A percentile compares a stretch with the other conserved stretches of the same genome.
phyloP scores from a whole-genome alignment of 305 asterid genomes.

The Fraxinus albicans region DNA sequence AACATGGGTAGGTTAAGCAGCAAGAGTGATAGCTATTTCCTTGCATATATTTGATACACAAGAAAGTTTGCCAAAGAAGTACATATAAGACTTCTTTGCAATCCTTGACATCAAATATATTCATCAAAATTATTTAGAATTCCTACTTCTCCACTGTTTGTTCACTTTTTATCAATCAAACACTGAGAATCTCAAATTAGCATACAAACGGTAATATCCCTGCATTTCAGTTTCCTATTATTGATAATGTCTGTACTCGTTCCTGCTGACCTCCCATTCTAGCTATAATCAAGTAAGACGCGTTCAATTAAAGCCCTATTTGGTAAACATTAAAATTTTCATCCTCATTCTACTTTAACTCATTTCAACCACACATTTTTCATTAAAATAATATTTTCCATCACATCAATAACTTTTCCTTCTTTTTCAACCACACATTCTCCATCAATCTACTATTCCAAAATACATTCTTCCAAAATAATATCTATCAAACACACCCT shows the following conservation, averaged over 20 bases:
- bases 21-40: neutral
- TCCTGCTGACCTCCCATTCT: neutral
- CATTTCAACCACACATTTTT: too few species aligned
- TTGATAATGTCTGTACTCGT: slow-evolving; percentile 1
- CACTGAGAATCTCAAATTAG: neutral
- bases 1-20: neutral
- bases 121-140: neutral
- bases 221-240: slow-evolving; percentile 2
- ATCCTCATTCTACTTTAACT: too few species aligned
- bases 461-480: too few species aligned
- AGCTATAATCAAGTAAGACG: slow-evolving; percentile 11
- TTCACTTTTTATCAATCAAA: slow-evolving; percentile 8
- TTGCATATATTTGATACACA: neutral
- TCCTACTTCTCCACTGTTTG: neutral
- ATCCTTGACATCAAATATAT: neutral
- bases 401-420: too few species aligned
- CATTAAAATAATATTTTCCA: too few species aligned
- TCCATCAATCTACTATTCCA: too few species aligned
- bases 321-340: too few species aligned
- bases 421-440: too few species aligned
- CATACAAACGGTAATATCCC: slow-evolving; percentile 7
- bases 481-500: too few species aligned
- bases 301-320: slow-evolving; percentile 17
- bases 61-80: neutral
- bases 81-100: neutral